Evolutionary conservation across 2,329 filamentous ascomycete species (phyloP).

Genomic region (Leptosphaerulina australis): DNA sequence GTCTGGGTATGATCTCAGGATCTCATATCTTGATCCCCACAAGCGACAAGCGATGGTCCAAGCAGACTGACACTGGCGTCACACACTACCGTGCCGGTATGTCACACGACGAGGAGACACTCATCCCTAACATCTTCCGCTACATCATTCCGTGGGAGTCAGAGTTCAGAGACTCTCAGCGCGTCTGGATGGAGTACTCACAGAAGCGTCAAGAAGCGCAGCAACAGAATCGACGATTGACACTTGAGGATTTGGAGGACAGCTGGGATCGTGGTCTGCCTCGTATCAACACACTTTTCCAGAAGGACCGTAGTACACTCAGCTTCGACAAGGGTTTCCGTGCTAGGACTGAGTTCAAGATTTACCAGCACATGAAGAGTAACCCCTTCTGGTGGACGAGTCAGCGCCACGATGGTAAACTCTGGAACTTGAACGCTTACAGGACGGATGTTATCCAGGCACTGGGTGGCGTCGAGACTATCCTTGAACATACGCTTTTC

Average conservation of each 20-base stretch:
- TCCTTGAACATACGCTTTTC: slow-evolving; percentile 94
- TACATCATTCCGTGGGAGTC: slow-evolving; percentile 99
- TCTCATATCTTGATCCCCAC: slow-evolving; percentile 97
- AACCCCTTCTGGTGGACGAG: slow-evolving; percentile 99
- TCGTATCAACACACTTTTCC: slow-evolving; percentile 98
- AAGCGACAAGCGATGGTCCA: slow-evolving; percentile 97
- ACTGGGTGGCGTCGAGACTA: slow-evolving; percentile 94
- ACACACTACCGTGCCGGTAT: slow-evolving; percentile 97
- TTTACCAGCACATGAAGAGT: slow-evolving; percentile 98
- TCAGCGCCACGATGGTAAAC: slow-evolving; percentile 92
- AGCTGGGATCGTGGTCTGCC: slow-evolving; percentile 98
- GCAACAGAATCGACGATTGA: slow-evolving; percentile 93
- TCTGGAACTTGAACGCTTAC: slow-evolving; percentile 97
- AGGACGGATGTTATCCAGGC: slow-evolving; percentile 97
- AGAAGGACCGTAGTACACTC: slow-evolving; percentile 95
- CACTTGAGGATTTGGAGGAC: slow-evolving; percentile 94
- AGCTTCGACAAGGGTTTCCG: slow-evolving; percentile 99
- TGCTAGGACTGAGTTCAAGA: slow-evolving; percentile 93
- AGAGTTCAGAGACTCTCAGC: slow-evolving; percentile 97
- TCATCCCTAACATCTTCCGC: slow-evolving; percentile 98
- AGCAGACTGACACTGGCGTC: slow-evolving; percentile 96
- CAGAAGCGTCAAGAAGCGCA: slow-evolving; percentile 97
- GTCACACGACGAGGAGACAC: slow-evolving; percentile 96
- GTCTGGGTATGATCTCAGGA: slow-evolving; percentile 97
- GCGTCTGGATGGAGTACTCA: slow-evolving; percentile 98